Conservation (phyloP, 495 filamentous ascomycete species). For the Immersiella caudata region DNA sequence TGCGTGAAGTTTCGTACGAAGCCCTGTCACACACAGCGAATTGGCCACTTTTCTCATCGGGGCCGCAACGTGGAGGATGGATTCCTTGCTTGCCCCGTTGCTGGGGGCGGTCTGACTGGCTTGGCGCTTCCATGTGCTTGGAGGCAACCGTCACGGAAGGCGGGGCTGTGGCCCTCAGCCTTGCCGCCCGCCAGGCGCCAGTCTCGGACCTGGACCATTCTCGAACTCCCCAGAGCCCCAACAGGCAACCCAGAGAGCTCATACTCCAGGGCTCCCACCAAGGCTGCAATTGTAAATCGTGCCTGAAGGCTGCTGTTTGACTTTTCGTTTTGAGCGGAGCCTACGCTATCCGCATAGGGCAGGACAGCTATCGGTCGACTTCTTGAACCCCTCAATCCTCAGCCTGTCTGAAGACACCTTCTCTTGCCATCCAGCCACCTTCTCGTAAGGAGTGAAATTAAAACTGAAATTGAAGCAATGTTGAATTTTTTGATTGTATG, state of each 20-base stretch:
- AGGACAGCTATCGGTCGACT: not conserved
- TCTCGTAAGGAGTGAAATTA: too few species aligned
- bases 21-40: not conserved
- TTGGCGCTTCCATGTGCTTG: not conserved
- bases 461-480: too few species aligned
- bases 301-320: not conserved
- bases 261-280: not conserved
- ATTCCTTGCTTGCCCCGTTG: not conserved
- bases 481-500: too few species aligned
- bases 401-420: too few species aligned
- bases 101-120: not conserved
- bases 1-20: not conserved
- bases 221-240: not conserved
- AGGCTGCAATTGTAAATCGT: not conserved
- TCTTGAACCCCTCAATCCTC: too few species aligned
- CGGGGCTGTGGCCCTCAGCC: not conserved
- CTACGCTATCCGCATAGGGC: not conserved
- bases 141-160: not conserved
- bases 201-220: not conserved
- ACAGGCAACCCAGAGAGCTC: not conserved
- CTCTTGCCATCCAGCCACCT: too few species aligned
- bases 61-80: not conserved
- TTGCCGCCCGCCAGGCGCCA: not conserved
- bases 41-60: not conserved
- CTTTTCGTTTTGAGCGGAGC: not conserved